Evolutionary conservation across 75 land plant genomes (phyloP).

Genomic region (Ceratopteris richardii): DNA sequence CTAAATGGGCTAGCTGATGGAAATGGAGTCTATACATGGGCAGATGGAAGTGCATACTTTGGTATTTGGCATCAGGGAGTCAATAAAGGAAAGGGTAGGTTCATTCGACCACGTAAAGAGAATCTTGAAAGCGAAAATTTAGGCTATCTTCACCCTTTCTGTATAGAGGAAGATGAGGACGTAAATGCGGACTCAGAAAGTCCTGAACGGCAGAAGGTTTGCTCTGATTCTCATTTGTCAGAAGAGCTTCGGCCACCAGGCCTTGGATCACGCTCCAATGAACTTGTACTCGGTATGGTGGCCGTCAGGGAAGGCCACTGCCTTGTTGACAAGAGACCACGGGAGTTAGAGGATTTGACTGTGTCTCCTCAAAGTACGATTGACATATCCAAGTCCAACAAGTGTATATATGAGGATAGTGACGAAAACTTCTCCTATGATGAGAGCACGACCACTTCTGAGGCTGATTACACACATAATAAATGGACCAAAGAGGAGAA

Average conservation of each 20-base stretch:
- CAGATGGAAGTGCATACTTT: slow-evolving; percentile 72
- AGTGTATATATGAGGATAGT: too few species aligned
- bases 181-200: neutral
- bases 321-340: too few species aligned
- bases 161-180: neutral
- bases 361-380: too few species aligned
- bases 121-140: neutral
- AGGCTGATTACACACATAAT: too few species aligned
- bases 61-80: slow-evolving; percentile 91
- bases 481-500: too few species aligned
- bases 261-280: too few species aligned
- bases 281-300: too few species aligned
- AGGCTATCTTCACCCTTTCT: neutral
- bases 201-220: neutral
- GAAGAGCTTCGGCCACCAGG: neutral
- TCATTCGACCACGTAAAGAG: slow-evolving; percentile 55
- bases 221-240: neutral
- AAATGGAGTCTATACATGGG: slow-evolving; percentile 81
- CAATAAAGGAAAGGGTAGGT: slow-evolving; percentile 92
- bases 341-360: too few species aligned
- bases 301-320: too few species aligned
- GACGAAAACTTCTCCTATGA: too few species aligned
- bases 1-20: slow-evolving; percentile 86
- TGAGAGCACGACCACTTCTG: too few species aligned
- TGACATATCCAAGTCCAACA: too few species aligned